These are phyloP conservation scores for Nevesoporus exiguus DNA, from an alignment of 768 basidiomycete species.

Conservation along the genomic window DNA sequence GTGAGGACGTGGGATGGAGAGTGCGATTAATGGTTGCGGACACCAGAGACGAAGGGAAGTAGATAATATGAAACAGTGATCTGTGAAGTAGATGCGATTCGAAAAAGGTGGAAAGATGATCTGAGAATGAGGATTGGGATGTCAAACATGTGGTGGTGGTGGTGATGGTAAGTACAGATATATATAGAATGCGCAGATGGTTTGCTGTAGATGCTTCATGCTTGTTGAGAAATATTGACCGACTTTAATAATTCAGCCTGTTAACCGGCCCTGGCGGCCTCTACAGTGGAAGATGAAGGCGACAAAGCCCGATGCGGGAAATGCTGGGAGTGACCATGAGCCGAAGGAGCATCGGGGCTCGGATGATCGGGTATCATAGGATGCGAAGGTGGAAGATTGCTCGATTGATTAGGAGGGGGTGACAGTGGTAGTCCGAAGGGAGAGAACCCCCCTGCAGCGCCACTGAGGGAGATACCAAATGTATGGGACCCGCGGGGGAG, in stretches of 20 bases:
- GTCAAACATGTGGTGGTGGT: constrained; percentile 32
- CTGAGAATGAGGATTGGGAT: constrained; percentile 29
- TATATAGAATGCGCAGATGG: constrained; percentile 40
- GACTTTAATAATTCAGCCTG: constrained; percentile 37
- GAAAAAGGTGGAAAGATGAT: constrained; percentile 17
- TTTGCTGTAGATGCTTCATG: constrained; percentile 40
- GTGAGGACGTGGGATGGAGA: constrained; percentile 15
- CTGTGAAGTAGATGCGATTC: constrained; percentile 31
- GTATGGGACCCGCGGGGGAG: constrained; percentile 31
- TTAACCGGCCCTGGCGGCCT: constrained; percentile 39
- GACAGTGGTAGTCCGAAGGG: constrained; percentile 34
- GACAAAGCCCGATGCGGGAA: constrained; percentile 39
- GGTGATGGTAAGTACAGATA: constrained; percentile 37
- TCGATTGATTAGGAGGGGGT: constrained; percentile 29
- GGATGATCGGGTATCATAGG: constrained; percentile 36
- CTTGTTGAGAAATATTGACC: constrained; percentile 38
- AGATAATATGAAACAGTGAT: constrained; percentile 29
- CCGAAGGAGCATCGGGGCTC: constrained; percentile 28
- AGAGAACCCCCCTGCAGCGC: constrained; percentile 27
- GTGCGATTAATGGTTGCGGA: constrained; percentile 32
- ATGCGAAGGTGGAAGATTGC: constrained; percentile 29
- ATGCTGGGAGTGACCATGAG: constrained; percentile 37
- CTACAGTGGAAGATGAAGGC: constrained; percentile 37
- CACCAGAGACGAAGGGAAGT: constrained; percentile 20
- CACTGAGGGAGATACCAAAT: constrained; percentile 31